Conservation (phyloP, 768 basidiomycete species). For the Leccinum pellstonianum region DNA sequence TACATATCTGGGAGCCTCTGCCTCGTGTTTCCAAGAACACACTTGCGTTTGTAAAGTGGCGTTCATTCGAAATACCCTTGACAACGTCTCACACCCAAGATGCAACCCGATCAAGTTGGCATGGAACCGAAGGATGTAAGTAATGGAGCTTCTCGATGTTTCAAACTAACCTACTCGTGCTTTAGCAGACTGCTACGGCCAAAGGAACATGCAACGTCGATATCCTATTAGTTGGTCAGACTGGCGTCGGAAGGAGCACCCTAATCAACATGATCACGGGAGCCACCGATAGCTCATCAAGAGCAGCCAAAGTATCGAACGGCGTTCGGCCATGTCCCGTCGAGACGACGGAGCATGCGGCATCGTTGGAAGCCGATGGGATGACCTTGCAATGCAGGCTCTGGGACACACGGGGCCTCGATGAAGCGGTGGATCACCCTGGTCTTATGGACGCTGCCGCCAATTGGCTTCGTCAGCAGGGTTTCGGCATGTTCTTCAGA, state of each 20-base stretch:
- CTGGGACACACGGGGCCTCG: slow-evolving; percentile 29
- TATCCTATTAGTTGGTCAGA: slow-evolving; percentile 27
- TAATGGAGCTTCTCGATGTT: neutral
- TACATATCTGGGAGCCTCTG: slow-evolving; percentile 19
- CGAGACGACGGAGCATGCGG: slow-evolving; percentile 19
- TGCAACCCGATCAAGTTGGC: neutral
- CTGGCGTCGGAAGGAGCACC: slow-evolving; percentile 30
- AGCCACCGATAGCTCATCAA: slow-evolving; percentile 8
- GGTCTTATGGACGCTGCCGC: slow-evolving; percentile 19
- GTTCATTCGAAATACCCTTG: slow-evolving; percentile 2
- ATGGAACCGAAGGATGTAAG: slow-evolving; percentile 5
- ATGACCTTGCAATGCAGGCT: slow-evolving; percentile 14
- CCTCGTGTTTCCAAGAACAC: slow-evolving; percentile 19
- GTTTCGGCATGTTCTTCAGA: slow-evolving; percentile 14
- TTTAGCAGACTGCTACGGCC: neutral
- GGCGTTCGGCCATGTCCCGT: slow-evolving; percentile 26
- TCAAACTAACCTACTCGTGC: neutral
- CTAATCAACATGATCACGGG: slow-evolving; percentile 29
- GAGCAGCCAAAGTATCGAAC: slow-evolving; percentile 23
- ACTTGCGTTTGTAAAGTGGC: slow-evolving; percentile 4
- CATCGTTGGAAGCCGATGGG: slow-evolving; percentile 4
- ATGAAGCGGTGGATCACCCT: slow-evolving; percentile 25
- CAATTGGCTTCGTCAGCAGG: slow-evolving; percentile 24
- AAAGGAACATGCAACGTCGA: slow-evolving; percentile 3
- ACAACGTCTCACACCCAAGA: slow-evolving; percentile 1